These are phyloP conservation scores for Heliamphora exappendiculata DNA, from an alignment of 148 eudicot species.

Conservation along the genomic window DNA sequence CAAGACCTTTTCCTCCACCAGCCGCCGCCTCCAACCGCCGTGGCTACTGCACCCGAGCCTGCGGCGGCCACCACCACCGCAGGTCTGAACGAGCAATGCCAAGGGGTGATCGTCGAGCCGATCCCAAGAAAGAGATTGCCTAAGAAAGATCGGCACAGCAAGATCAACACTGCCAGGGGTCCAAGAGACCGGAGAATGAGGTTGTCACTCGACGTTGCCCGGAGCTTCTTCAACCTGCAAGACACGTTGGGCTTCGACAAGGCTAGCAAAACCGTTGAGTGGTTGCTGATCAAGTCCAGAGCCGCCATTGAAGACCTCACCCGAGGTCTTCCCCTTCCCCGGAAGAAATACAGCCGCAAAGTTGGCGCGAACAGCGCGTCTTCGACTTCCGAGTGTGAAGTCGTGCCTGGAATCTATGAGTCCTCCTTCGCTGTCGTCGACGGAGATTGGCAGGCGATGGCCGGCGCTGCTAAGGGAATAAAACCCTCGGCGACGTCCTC, in stretches of 20 bases:
- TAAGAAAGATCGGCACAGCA: constrained; percentile 64
- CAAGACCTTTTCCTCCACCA: not conserved
- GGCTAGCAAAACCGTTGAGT: constrained; percentile 45
- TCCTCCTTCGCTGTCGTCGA: not conserved
- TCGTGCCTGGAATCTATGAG: constrained; percentile 13
- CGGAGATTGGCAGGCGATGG: not conserved
- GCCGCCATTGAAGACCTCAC: constrained; percentile 33
- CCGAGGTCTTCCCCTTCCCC: not conserved
- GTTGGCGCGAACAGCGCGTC: constrained; percentile 9
- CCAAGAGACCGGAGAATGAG: constrained; percentile 58
- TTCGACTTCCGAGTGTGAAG: constrained; percentile 39
- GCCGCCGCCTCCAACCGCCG: not conserved
- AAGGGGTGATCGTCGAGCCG: not conserved
- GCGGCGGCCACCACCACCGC: not conserved
- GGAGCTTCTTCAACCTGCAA: constrained; percentile 45
- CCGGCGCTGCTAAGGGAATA: not conserved
- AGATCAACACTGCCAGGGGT: constrained; percentile 51
- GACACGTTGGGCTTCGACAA: constrained; percentile 54
- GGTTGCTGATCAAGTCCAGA: constrained; percentile 38
- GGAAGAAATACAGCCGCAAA: not conserved
- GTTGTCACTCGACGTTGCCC: constrained; percentile 48
- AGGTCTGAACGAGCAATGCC: constrained; percentile 1
- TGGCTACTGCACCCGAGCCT: not conserved
- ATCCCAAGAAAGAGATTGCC: constrained; percentile 20
- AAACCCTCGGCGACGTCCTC: not conserved